Conservation (phyloP, 257 asterid species). For the Solanum clarkiae region DNA sequence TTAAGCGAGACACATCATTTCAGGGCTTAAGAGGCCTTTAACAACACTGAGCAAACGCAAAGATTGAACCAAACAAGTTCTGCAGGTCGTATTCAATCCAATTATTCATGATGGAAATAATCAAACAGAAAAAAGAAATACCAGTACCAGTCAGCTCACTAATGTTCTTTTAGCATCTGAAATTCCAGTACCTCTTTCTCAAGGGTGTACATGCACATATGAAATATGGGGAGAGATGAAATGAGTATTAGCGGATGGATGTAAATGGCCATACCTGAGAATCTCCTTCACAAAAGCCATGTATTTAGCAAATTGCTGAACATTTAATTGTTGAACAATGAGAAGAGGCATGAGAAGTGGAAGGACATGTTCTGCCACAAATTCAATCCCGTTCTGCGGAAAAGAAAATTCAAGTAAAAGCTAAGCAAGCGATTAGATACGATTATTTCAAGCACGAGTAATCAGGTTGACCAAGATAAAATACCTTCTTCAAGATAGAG, state of each 20-base stretch:
- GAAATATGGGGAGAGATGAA: neutral
- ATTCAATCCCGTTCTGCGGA: constrained; percentile 81
- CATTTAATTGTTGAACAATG: constrained; percentile 81
- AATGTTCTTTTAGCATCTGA: neutral
- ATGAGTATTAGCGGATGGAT: neutral
- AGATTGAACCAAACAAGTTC: neutral
- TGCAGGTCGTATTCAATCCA: neutral
- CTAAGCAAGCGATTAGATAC: neutral
- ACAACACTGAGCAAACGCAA: neutral
- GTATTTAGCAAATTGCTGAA: constrained; percentile 95
- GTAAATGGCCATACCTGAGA: constrained; percentile 41
- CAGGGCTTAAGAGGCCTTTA: neutral
- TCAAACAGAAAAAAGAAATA: neutral
- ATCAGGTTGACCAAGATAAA: neutral
- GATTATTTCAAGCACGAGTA: neutral
- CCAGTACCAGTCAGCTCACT: neutral
- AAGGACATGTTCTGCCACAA: constrained; percentile 80
- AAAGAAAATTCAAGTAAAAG: constrained; percentile 6
- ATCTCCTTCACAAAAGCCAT: constrained; percentile 88
- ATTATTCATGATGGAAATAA: neutral
- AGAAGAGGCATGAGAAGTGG: constrained; percentile 85
- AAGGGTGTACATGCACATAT: neutral
- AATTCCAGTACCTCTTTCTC: neutral
- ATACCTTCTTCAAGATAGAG: constrained; percentile 83
- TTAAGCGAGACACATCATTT: neutral